phyloP scores from a whole-genome alignment of 805 yeast species.

The Millerago galiae region DNA sequence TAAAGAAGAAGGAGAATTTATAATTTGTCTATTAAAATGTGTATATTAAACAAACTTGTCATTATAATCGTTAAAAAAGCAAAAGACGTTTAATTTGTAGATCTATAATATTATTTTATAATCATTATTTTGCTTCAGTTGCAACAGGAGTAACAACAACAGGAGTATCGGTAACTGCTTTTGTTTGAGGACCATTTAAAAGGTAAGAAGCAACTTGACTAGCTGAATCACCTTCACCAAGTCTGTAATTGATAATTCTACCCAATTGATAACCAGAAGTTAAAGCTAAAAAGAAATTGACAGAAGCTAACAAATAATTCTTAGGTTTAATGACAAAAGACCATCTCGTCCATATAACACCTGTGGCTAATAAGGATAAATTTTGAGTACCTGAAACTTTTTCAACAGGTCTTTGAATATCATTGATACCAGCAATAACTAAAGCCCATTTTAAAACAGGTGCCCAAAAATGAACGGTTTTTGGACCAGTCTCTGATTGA shows the following conservation, averaged over 20 bases:
- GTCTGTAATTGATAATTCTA: constrained; percentile 67
- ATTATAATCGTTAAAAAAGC: constrained; percentile 5
- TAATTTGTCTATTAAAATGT: not conserved
- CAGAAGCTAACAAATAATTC: constrained; percentile 82
- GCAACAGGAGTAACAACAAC: not conserved
- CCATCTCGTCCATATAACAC: constrained; percentile 98
- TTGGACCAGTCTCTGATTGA: constrained; percentile 90
- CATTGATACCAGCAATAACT: constrained; percentile 87
- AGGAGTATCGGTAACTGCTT: not conserved
- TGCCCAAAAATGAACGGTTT: constrained; percentile 93
- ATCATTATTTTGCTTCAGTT: not conserved
- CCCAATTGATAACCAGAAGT: constrained; percentile 83
- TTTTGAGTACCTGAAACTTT: constrained; percentile 80
- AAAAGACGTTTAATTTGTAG: not conserved
- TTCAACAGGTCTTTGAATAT: constrained; percentile 86
- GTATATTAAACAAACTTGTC: constrained; percentile 1
- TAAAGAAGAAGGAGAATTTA: constrained; percentile 7
- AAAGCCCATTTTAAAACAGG: constrained; percentile 56
- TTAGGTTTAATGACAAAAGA: constrained; percentile 88
- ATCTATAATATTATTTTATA: not conserved
- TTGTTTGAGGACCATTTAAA: constrained; percentile 5
- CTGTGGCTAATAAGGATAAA: constrained; percentile 75
- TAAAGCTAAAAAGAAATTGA: constrained; percentile 85
- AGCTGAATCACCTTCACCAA: constrained; percentile 53
- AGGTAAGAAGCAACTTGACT: constrained; percentile 47